Conservation (phyloP, 441 rosid species). For the Pelargonium myrrhifolium region DNA sequence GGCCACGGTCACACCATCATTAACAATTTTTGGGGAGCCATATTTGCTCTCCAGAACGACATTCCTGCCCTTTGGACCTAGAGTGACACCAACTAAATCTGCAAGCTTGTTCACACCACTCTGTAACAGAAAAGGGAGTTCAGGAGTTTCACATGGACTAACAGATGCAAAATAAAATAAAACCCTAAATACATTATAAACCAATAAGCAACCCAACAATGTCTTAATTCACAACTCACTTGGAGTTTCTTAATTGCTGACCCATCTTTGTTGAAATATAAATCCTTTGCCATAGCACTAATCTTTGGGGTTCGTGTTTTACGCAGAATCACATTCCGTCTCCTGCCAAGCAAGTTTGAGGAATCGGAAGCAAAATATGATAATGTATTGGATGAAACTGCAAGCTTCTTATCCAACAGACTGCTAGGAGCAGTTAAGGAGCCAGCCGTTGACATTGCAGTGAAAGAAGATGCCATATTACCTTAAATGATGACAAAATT, state of each 20-base stretch:
- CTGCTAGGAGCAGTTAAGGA: slow-evolving; percentile 49
- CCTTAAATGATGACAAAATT: slow-evolving; percentile 17
- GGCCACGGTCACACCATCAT: slow-evolving; percentile 94
- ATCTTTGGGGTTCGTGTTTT: slow-evolving; percentile 42
- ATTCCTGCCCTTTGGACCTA: slow-evolving; percentile 93
- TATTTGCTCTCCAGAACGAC: slow-evolving; percentile 97
- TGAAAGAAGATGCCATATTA: slow-evolving; percentile 60
- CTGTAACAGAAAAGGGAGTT: too few species aligned
- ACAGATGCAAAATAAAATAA: too few species aligned
- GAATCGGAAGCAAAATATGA: slow-evolving; percentile 66
- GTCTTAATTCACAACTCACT: slow-evolving; percentile 34
- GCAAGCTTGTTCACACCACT: slow-evolving; percentile 95
- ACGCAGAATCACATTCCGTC: slow-evolving; percentile 35
- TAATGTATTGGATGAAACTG: slow-evolving; percentile 43
- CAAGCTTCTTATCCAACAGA: slow-evolving; percentile 44
- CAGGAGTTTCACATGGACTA: too few species aligned
- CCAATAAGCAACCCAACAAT: too few species aligned
- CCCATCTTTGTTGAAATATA: slow-evolving; percentile 92
- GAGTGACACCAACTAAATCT: slow-evolving; percentile 90
- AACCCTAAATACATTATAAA: too few species aligned
- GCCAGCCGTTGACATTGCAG: slow-evolving; percentile 58
- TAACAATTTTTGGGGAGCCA: slow-evolving; percentile 92
- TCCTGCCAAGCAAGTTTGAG: slow-evolving; percentile 41
- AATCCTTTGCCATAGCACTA: slow-evolving; percentile 73
- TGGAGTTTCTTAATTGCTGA: slow-evolving; percentile 77